Conservation (phyloP, 2,329 filamentous ascomycete genomes). For the Arachnopeziza araneosa region DNA sequence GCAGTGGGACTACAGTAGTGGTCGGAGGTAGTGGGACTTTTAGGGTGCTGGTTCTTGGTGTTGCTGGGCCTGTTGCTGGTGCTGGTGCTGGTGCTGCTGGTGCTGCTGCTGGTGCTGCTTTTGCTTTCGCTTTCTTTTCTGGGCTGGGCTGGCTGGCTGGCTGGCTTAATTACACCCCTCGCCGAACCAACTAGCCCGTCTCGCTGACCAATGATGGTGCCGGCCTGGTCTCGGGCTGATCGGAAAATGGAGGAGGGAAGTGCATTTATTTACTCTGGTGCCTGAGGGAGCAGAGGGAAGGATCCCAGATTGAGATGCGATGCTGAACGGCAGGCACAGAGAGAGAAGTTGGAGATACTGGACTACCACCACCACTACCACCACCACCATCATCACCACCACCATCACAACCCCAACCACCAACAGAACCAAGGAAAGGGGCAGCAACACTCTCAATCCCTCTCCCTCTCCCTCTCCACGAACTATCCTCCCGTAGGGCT, state of each 20-base stretch:
- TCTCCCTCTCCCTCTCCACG: no score
- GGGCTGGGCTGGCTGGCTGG: not conserved
- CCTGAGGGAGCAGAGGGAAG: not conserved
- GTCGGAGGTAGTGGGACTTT: no score
- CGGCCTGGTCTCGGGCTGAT: not conserved
- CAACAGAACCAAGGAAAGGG: no score
- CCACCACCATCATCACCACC: no score
- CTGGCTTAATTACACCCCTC: not conserved
- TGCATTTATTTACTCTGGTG: not conserved
- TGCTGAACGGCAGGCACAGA: no score
- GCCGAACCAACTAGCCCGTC: not conserved
- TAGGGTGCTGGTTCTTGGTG: no score
- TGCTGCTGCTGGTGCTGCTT: not conserved
- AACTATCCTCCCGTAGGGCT: not conserved
- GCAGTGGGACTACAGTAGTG: no score
- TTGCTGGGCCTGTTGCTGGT: not conserved
- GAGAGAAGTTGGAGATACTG: no score
- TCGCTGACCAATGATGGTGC: not conserved
- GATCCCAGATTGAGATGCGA: no score
- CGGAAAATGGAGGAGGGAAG: not conserved
- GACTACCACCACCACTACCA: no score
- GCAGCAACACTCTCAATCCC: no score
- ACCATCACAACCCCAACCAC: no score
- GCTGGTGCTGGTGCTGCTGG: not conserved
- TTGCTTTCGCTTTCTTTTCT: not conserved